These are phyloP conservation scores for Vitellaria paradoxa DNA, from an alignment of 179 eudicot genomes.

Conservation along the genomic window DNA sequence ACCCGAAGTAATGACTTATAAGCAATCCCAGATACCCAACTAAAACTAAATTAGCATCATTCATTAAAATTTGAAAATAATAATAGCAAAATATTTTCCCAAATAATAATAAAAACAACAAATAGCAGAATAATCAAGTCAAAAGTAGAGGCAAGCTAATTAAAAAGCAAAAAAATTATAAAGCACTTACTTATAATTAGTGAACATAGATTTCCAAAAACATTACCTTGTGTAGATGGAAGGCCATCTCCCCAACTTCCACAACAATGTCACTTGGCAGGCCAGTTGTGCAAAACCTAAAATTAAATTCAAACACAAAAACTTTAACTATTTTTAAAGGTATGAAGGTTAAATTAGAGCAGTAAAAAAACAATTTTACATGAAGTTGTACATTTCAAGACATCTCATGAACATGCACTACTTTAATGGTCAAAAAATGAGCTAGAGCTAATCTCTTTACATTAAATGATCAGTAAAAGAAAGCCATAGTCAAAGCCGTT, in stretches of 20 bases:
- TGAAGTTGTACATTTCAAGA: background rate
- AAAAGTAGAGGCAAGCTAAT: constrained; percentile 2
- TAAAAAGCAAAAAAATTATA: background rate
- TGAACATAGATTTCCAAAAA: background rate
- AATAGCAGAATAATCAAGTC: background rate
- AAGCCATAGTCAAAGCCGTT: background rate
- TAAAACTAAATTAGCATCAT: background rate
- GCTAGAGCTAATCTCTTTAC: background rate
- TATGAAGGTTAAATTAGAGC: background rate
- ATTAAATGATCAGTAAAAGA: background rate
- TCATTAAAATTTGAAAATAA: background rate
- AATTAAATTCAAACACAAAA: constrained; percentile 5
- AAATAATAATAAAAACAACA: background rate
- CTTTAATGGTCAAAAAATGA: background rate
- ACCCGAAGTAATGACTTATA: background rate
- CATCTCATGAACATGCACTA: background rate
- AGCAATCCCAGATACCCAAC: background rate
- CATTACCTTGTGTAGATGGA: constrained; percentile 86
- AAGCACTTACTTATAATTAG: background rate
- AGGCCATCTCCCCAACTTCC: constrained; percentile 73
- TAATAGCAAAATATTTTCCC: too few species aligned
- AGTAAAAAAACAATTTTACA: background rate
- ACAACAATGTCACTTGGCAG: constrained; percentile 88
- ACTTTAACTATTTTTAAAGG: too few species aligned
- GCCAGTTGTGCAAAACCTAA: constrained; percentile 87